phyloP scores from a whole-genome alignment of 225 moss, liverwort and hornwort genomes.

The Asterella californica region DNA sequence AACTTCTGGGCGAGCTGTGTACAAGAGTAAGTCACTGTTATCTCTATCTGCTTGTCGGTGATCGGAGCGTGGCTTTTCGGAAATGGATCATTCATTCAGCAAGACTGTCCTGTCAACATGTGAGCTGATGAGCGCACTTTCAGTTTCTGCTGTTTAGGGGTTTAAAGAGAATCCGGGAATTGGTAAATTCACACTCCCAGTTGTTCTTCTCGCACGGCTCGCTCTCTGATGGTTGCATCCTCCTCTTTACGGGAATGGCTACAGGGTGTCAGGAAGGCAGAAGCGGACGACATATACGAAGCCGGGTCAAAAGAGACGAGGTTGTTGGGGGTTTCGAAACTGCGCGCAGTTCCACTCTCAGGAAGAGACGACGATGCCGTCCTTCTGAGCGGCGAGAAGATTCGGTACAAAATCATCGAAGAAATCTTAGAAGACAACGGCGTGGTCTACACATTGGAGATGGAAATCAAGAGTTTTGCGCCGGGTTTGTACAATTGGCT shows the following conservation, averaged over 20 bases:
- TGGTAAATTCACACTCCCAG: neutral
- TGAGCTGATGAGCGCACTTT: neutral
- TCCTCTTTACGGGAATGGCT: neutral
- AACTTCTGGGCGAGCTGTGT: constrained; percentile 20
- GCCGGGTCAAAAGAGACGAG: constrained; percentile 20
- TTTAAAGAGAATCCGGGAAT: neutral
- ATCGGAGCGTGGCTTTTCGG: neutral
- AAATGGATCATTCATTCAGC: neutral
- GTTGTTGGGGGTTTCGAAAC: constrained; percentile 7
- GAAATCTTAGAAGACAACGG: constrained; percentile 1
- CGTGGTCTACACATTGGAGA: constrained; percentile 18
- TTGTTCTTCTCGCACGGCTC: neutral
- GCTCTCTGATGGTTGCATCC: neutral
- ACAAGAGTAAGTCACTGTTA: constrained; percentile 18
- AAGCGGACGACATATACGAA: constrained; percentile 19
- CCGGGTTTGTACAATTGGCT: constrained; percentile 20
- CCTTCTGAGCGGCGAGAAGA: constrained; percentile 16
- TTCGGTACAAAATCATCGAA: constrained; percentile 14
- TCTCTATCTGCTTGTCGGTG: neutral
- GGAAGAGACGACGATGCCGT: constrained; percentile 7
- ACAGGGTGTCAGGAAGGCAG: constrained; percentile 19
- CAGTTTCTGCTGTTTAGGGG: neutral
- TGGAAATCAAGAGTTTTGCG: constrained; percentile 22
- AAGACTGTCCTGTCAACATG: neutral
- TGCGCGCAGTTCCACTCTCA: neutral